A percentile compares a stretch with the other conserved stretches of the same genome.
These are phyloP conservation scores for Carex parvula DNA, from an alignment of 176 grass and related monocot species.

Conservation along the genomic window DNA sequence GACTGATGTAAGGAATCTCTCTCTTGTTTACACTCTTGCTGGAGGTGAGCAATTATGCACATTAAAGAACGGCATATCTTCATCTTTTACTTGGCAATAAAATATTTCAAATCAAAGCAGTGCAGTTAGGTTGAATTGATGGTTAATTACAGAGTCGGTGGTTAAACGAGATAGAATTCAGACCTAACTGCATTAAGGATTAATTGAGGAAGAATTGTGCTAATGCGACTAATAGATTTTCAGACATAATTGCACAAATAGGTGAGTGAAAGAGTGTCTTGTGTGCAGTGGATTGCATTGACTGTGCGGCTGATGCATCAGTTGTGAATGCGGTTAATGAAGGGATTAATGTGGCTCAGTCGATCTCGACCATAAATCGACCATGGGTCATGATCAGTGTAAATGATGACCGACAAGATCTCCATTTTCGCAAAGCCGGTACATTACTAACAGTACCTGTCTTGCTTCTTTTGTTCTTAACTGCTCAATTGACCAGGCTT, in stretches of 20 bases:
- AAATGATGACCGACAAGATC: conserved; percentile 79
- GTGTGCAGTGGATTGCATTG: conserved; percentile 87
- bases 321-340: conserved; percentile 91
- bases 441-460: conserved; percentile 11
- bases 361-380: conserved; percentile 51
- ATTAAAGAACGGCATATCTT: not conserved
- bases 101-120: not conserved
- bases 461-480: not conserved
- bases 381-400: conserved; percentile 95
- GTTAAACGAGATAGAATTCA: not conserved
- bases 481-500: not conserved
- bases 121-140: not conserved
- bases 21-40: conserved; percentile 80
- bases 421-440: conserved; percentile 99
- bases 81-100: not conserved
- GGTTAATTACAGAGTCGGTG: not conserved
- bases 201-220: not conserved
- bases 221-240: not conserved
- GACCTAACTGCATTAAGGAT: not conserved
- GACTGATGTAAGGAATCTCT: conserved; percentile 78
- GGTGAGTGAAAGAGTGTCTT: not conserved
- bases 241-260: not conserved
- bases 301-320: conserved; percentile 79
- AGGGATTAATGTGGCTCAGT: conserved; percentile 59
- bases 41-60: conserved; percentile 46